Evolutionary conservation across 176 grass and related monocot species (phyloP), one percentile per base, ranked within the genome.

Genomic region (Microstegium vimineum): DNA sequence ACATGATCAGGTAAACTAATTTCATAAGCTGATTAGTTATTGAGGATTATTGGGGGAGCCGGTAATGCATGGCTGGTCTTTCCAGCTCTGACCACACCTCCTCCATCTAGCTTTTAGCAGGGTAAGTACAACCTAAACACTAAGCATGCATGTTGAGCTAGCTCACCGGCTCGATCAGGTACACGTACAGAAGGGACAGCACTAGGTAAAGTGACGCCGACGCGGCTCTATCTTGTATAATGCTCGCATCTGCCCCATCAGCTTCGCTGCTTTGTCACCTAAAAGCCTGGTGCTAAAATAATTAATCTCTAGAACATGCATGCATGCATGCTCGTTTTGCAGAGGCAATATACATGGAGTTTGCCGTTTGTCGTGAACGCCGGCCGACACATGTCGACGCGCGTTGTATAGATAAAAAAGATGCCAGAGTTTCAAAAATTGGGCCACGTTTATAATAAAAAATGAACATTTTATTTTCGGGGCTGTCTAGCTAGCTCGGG

Each of bases 91-190:
- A 33, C 66, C 35, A 4, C 61, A 87, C 72, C 89, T 77, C 82
- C 32, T 75, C 67, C 75, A 89, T 68, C 38, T 26, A 26, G 56
- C 88, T 72, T 71, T 80, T 81, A 14, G 34, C 56, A 20, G 76
- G 79, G 79, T 66, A 91, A 91, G 89, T 94, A 89, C 89, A 87
- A 91, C 92, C 83, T 91, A 86, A 81, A 80, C 92, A 91, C 69
- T 87, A 63, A 22, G 8, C 52, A 43, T 0, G 71, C 18, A 54
- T 47, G 76, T 52, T 62, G 36, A 69, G 9, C 33, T 18, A 52
- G 17, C 28, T 85, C 30, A 71, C 78, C 78, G 59, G 45, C 36
- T 45, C 13, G 12, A 18, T 75, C 86, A 64, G 45, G 73, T 25
- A 71, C 84, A 86, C 81, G 36, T 66, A 79, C 56, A 80, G 10